Evolutionary conservation across 129 eudicot species (phyloP), one percentile per base, ranked within the genome.

Genomic region (Tagetes erecta): DNA sequence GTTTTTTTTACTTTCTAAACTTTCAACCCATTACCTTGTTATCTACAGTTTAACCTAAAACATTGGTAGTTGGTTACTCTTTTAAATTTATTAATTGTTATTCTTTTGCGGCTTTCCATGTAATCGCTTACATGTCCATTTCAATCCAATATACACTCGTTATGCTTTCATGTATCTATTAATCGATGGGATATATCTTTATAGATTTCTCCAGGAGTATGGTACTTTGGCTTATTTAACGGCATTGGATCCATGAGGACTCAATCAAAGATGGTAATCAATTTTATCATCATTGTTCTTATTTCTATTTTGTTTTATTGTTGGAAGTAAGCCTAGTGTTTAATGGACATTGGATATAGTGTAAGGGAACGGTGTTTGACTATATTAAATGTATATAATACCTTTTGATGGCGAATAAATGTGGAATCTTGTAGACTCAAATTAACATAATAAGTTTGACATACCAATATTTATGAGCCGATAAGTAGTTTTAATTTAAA

Each of bases 201-300:
- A 72, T 91, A 94, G 97, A 91, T 94, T 56, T 73, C 87, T 65
- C 86, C 99, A 5, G 99, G 99, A 68, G 83, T 78, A 64, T 94
- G 96, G 99, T 94, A 88, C 75, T 72, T 88, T 74, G 99, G 99
- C 46, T 70, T 94, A 45, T 94, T 91, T 78, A 94, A 94, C 39
- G 97, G 99, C 82, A 86, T 94, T 38, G 99, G 99, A 74, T 80
- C 91, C 70, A 20, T 50, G 42, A 85, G 97, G 84, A 94, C 99
- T 27, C 99, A 87, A 69, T 88, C 96, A 52, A 94, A 94, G 76
- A 94, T 94, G 99, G 99, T 94, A 94, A 59, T 4, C 39, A 44
- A 68, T 52, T 70, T 55, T 30, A 63, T 38, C 55, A 35, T 39
- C 0, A 4, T 34, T 50, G 6, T 59, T 31, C 4, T 57, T 57